Evolutionary conservation across 2,329 filamentous ascomycete species (phyloP), one percentile per base, ranked within the genome.

Genomic region (Trichoderma pleuroti): DNA sequence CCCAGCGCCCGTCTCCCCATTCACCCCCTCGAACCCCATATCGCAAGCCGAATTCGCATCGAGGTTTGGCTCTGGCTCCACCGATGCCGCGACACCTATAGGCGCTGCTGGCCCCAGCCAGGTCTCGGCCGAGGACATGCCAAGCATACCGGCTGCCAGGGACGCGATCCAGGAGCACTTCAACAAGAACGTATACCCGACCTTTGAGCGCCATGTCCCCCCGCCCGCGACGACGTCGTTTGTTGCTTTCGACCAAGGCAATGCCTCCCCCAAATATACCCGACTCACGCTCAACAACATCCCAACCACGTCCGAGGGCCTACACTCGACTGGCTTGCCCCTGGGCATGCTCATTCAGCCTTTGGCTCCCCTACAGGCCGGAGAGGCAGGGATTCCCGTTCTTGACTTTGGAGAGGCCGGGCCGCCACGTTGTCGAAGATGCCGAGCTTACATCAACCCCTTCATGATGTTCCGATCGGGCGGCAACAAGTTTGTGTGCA

Each of bases 401-500:
- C 86, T 99, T 28, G 96, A 99, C 82, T 99, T 98, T 85, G 96
- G 96, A 62, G 94, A 98, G 54, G 83, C 84, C 49, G 96, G 96
- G 0, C 96, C 96, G 52, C 96, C 96, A 26, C 89, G 96, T 80
- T 99, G 96, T 82, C 90, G 93, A 76, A 88, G 96, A 82, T 99
- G 96, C 84, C 88, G 96, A 78, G 92, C 95, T 16, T 99, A 99
- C 82, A 97, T 99, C 83, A 99, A 99, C 78, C 96, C 96, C 2
- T 99, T 99, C 80, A 98, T 99, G 96, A 92, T 94, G 78, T 99
- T 99, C 86, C 89, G 92, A 71, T 91, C 92, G 18, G 95, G 95
- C 46, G 96, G 96, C 70, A 97, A 95, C 83, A 97, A 97, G 80
- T 97, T 97, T 79, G 93, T 97, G 66, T 99, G 96, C 84, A 99